A percentile compares a stretch with the other conserved stretches of the same genome.
Conservation (phyloP, 768 basidiomycete species). For the Pleurotus citrinopileatus region DNA sequence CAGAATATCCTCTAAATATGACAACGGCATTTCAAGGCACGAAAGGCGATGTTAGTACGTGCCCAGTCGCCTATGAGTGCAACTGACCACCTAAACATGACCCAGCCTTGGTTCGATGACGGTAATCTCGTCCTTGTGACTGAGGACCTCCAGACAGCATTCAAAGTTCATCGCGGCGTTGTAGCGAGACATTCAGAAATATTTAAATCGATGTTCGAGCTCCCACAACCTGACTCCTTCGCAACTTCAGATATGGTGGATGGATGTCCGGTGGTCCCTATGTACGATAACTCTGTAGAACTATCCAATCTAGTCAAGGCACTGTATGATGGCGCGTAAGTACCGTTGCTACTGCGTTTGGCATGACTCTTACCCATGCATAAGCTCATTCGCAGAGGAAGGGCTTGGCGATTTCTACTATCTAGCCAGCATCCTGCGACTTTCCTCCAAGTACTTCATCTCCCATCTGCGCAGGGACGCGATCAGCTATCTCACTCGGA, state of each 20-base stretch:
- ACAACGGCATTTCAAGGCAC: not conserved
- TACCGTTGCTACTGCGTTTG: constrained; percentile 12
- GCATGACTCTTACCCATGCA: not conserved
- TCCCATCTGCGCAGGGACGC: constrained; percentile 47
- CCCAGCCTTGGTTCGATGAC: constrained; percentile 57
- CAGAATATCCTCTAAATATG: not conserved
- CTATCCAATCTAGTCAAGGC: constrained; percentile 49
- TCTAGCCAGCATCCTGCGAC: constrained; percentile 54
- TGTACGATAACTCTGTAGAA: constrained; percentile 51
- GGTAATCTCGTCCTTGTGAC: constrained; percentile 55
- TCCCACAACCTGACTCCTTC: constrained; percentile 36
- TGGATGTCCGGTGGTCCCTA: constrained; percentile 47
- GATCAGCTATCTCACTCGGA: constrained; percentile 43
- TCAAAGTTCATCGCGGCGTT: constrained; percentile 52
- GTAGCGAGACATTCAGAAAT: constrained; percentile 54
- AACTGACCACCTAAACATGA: not conserved
- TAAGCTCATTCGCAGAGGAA: constrained; percentile 34
- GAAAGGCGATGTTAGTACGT: constrained; percentile 8
- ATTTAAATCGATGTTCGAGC: constrained; percentile 52
- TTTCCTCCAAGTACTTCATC: constrained; percentile 61
- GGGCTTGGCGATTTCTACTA: constrained; percentile 51
- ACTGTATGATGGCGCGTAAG: constrained; percentile 56
- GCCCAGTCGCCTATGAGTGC: not conserved
- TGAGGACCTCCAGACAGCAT: constrained; percentile 38
- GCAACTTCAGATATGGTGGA: constrained; percentile 31